phyloP scores from a whole-genome alignment of 208 protist genomes.

The Leishmania amazonensis region DNA sequence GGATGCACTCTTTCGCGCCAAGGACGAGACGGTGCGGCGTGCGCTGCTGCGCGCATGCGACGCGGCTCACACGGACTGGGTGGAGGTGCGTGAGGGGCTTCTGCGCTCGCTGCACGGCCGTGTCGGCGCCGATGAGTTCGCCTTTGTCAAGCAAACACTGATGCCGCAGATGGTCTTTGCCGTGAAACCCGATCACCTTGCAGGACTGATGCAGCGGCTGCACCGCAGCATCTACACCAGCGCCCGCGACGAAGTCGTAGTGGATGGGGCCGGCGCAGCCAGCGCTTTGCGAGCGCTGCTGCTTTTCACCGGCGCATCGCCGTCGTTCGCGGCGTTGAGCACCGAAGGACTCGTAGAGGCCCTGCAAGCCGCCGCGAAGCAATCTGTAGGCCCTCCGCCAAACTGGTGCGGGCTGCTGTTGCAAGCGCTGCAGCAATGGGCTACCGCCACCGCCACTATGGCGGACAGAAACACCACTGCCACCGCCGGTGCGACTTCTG shows the following conservation, averaged over 20 bases:
- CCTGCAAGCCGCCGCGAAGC: constrained; percentile 24
- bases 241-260: constrained; percentile 13
- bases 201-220: constrained; percentile 46
- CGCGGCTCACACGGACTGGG: constrained; percentile 33
- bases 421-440: constrained; percentile 37
- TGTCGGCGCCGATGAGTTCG: constrained; percentile 35
- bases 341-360: constrained; percentile 31
- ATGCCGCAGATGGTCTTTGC: constrained; percentile 50
- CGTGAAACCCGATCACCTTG: constrained; percentile 38
- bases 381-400: constrained; percentile 8
- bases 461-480: background rate
- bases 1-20: constrained; percentile 69
- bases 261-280: constrained; percentile 29
- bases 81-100: constrained; percentile 37
- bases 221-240: constrained; percentile 27
- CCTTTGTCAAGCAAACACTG: constrained; percentile 55
- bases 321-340: constrained; percentile 28
- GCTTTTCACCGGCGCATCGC: constrained; percentile 35
- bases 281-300: constrained; percentile 55
- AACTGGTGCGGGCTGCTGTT: constrained; percentile 39
- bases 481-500: background rate
- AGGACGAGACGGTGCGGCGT: constrained; percentile 65
- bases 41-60: constrained; percentile 54
- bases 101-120: constrained; percentile 50
- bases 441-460: constrained; percentile 4